A percentile compares a stretch with the other conserved stretches of the same genome.
Evolutionary conservation across 2,329 filamentous ascomycete species (phyloP).

Genomic region (Escovopsis sp.): DNA sequence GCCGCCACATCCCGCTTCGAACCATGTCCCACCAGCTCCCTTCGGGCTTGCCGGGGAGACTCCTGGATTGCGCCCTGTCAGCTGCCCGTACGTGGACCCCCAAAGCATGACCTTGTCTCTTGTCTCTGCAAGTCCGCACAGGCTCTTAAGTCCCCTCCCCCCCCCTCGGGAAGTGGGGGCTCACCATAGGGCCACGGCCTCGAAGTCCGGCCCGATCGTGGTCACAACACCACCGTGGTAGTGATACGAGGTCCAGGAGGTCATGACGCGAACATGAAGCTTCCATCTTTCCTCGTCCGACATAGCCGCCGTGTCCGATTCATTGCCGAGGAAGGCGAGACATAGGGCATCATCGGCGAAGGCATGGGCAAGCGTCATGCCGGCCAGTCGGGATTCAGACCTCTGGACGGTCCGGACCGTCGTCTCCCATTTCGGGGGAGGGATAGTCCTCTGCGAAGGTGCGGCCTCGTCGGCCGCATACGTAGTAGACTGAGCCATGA

Average conservation of each 20-base stretch:
- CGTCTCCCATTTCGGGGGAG: slow-evolving; percentile 37
- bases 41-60: slow-evolving; percentile 45
- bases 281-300: slow-evolving; percentile 57
- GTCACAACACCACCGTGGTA: slow-evolving; percentile 60
- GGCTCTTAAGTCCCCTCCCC: background rate
- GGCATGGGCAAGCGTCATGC: slow-evolving; percentile 56
- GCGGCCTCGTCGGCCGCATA: too few relatives aligned
- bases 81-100: too few relatives aligned
- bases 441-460: too few relatives aligned
- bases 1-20: slow-evolving; percentile 62
- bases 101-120: too few relatives aligned
- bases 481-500: too few relatives aligned
- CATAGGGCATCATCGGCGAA: slow-evolving; percentile 63
- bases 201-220: slow-evolving; percentile 59
- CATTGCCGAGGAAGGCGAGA: slow-evolving; percentile 59
- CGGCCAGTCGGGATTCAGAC: slow-evolving; percentile 56
- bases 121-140: too few relatives aligned
- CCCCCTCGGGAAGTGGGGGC: slow-evolving; percentile 9
- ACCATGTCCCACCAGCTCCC: slow-evolving; percentile 59
- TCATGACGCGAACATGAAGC: slow-evolving; percentile 62
- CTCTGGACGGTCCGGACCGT: slow-evolving; percentile 47
- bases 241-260: slow-evolving; percentile 62
- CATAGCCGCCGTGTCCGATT: slow-evolving; percentile 44
- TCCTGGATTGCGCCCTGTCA: background rate
- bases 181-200: slow-evolving; percentile 66